phyloP scores from a whole-genome alignment of 208 protist species.

The Wallacemonas sp. region DNA sequence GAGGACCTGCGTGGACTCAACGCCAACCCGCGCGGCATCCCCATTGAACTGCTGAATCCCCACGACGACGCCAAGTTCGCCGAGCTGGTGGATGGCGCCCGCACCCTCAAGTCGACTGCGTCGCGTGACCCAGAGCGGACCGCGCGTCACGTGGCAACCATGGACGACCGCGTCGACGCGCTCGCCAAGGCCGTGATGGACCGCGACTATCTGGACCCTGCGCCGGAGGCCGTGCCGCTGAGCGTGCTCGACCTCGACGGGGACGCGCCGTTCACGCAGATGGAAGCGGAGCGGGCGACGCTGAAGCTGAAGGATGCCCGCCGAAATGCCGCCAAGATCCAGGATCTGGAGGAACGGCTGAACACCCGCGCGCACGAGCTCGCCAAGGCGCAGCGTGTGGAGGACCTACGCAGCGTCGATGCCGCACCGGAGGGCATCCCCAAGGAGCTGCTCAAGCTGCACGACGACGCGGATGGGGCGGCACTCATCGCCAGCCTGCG shows the following conservation, averaged over 20 bases:
- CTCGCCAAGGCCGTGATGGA: slow-evolving; percentile 51
- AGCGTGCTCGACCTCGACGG: slow-evolving; percentile 54
- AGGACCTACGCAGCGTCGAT: slow-evolving; percentile 47
- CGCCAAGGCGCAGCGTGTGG: slow-evolving; percentile 42
- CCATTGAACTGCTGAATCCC: slow-evolving; percentile 54
- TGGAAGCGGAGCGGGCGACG: slow-evolving; percentile 53
- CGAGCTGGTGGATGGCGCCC: slow-evolving; percentile 36
- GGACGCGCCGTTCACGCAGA: slow-evolving; percentile 51
- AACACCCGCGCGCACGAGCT: slow-evolving; percentile 66
- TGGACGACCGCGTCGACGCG: slow-evolving; percentile 47
- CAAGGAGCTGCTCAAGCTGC: slow-evolving; percentile 44
- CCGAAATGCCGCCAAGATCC: slow-evolving; percentile 33
- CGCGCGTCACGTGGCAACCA: slow-evolving; percentile 27
- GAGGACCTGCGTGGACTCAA: slow-evolving; percentile 59
- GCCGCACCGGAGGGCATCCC: slow-evolving; percentile 37
- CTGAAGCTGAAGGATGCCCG: slow-evolving; percentile 46
- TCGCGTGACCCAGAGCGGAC: slow-evolving; percentile 24
- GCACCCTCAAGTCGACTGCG: slow-evolving; percentile 37
- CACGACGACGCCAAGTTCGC: slow-evolving; percentile 59
- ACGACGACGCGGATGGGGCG: slow-evolving; percentile 36
- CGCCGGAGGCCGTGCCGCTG: slow-evolving; percentile 68
- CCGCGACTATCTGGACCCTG: slow-evolving; percentile 57
- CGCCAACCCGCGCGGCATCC: slow-evolving; percentile 37
- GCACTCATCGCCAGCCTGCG: slow-evolving; percentile 46
- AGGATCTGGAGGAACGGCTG: slow-evolving; percentile 39